phyloP scores from a whole-genome alignment of 2,329 filamentous ascomycete genomes.

The Alternaria metachromatica region DNA sequence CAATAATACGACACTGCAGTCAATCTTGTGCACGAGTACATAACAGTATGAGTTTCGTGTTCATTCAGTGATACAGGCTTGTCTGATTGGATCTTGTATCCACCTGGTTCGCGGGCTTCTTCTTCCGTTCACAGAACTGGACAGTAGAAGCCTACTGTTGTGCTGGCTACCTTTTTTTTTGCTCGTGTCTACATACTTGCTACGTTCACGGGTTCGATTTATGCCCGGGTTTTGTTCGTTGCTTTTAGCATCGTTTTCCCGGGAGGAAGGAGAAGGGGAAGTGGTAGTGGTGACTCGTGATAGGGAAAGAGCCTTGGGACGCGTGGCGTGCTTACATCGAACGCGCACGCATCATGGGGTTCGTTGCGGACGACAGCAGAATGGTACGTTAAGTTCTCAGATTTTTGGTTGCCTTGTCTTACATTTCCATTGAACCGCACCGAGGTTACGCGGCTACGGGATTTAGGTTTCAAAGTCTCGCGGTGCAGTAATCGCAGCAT shows the following conservation, averaged over 20 bases:
- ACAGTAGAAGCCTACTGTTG: too few species aligned
- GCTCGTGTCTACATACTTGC: background rate
- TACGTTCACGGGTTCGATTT: background rate
- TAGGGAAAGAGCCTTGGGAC: background rate
- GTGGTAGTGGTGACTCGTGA: background rate
- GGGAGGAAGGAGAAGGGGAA: background rate
- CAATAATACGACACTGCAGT: background rate
- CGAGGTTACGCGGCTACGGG: background rate
- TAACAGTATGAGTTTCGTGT: too few species aligned
- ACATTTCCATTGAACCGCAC: background rate
- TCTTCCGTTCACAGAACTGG: background rate
- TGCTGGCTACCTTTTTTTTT: background rate
- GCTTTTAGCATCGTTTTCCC: background rate
- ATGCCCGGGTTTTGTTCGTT: background rate
- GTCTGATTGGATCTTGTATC: background rate
- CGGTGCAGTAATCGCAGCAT: background rate
- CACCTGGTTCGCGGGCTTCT: too few species aligned
- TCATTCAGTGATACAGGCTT: background rate
- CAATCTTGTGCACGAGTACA: background rate
- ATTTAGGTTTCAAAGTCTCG: background rate
- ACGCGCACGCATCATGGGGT: background rate
- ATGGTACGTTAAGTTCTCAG: background rate
- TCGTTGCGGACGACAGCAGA: background rate
- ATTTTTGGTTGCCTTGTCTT: background rate
- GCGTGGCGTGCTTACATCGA: background rate